Evolutionary conservation across 139 green algal genomes (phyloP), one percentile per base, ranked within the genome.

Genomic region (Nannochloris sp.): DNA sequence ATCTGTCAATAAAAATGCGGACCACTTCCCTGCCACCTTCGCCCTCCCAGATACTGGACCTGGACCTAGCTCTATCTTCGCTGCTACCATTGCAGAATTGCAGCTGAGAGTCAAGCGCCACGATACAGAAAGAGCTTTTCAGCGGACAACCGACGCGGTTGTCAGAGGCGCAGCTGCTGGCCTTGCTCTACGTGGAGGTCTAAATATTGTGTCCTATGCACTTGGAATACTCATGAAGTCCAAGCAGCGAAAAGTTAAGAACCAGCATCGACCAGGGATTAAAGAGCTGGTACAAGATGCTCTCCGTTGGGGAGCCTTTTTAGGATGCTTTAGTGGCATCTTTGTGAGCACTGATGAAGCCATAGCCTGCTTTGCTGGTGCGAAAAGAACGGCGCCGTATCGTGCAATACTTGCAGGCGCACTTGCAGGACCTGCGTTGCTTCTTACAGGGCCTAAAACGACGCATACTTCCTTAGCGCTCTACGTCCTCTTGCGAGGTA

Each of bases 401-500:
- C 73, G 90, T 8, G 78, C 84, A 0, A 55, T 90, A 15, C 61
- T 89, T 1, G 86, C 91, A 32, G 92, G 92, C 0, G 54, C 74
- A n/a, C 57, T 79, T 7, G 90, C 91, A n/a, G 92, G 87, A 0
- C 91, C 91, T 3, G 71, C 86, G 2, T 56, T 97, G 27, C 79
- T 94, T 54, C 74, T 92, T 6, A 81, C 80, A 12, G 87, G 86
- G 31, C 51, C 68, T 9, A 57, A 82, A 31, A 55, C 73, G 8
- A 69, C 78, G 10, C 90, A 97, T 69, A 85, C 89, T 73, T 89
- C 74, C 62, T 74, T 97, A 33, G 85, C 89, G 1, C 79, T 89
- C 0, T 98, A 98, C 74, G 67, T 98, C 6, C 68, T 96, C 33
- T 57, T 97, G 32, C 79, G 92, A 0, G 88, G 89, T 48, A 45